Conservation (phyloP, 805 yeast species). For the Pichia rugopelliculosa region DNA sequence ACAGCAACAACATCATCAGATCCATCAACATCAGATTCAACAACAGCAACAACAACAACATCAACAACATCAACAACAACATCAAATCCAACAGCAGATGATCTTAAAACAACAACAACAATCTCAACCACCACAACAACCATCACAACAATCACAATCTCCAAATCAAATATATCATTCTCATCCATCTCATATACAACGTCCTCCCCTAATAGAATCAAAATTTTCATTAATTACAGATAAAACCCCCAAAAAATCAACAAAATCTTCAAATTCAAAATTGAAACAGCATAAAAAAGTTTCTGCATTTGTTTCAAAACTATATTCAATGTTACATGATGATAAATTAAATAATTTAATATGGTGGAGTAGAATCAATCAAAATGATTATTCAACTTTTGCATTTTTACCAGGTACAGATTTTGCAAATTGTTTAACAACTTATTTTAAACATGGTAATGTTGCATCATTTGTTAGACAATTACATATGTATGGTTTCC, state of each 20-base stretch:
- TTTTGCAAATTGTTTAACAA: constrained; percentile 53
- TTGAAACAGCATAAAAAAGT: constrained; percentile 30
- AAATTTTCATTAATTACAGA: background rate
- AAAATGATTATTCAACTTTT: constrained; percentile 44
- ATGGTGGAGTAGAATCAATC: constrained; percentile 52
- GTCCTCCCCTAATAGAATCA: too few species aligned
- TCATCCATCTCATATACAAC: too few species aligned
- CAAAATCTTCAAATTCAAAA: constrained; percentile 1
- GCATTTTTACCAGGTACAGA: constrained; percentile 59
- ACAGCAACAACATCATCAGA: background rate
- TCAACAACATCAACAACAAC: background rate
- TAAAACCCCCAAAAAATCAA: background rate
- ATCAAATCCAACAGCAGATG: background rate
- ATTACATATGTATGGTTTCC: constrained; percentile 94
- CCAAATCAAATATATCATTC: too few species aligned
- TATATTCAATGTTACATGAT: constrained; percentile 57
- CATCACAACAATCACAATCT: constrained; percentile 1
- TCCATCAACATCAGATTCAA: background rate
- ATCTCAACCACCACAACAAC: background rate
- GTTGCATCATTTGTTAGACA: constrained; percentile 91
- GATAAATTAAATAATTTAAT: constrained; percentile 44
- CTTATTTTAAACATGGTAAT: constrained; percentile 88
- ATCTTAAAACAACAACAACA: too few species aligned
- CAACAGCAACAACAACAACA: background rate
- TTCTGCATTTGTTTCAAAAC: constrained; percentile 58